phyloP scores from a whole-genome alignment of 495 filamentous ascomycete species.

The Hypoxylon fragiforme region DNA sequence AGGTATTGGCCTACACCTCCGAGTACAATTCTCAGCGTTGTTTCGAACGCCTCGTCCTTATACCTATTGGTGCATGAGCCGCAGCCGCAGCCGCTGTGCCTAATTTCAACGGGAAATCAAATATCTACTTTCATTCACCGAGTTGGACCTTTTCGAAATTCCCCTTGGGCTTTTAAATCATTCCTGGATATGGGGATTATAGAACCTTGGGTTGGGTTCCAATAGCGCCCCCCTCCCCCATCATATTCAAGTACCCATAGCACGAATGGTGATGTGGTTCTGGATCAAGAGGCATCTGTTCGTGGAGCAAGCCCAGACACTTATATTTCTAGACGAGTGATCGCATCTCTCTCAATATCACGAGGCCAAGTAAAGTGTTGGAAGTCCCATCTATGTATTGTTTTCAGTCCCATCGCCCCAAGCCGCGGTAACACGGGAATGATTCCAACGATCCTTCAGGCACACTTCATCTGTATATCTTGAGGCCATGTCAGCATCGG shows the following conservation, averaged over 20 bases:
- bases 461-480: too few species aligned
- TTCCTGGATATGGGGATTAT: too few species aligned
- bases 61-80: too few species aligned
- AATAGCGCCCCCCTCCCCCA: too few species aligned
- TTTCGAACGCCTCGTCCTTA: too few species aligned
- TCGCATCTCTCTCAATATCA: not conserved
- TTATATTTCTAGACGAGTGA: conserved; percentile 18
- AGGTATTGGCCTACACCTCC: not conserved
- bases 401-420: conserved; percentile 27
- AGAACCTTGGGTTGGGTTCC: too few species aligned
- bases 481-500: too few species aligned
- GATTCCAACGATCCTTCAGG: too few species aligned
- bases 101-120: not conserved
- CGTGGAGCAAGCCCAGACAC: conserved; percentile 24
- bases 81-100: not conserved
- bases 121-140: too few species aligned
- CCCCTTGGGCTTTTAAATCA: not conserved
- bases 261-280: conserved; percentile 33
- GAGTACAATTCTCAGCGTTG: not conserved
- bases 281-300: conserved; percentile 25
- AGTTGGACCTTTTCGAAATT: not conserved
- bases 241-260: too few species aligned
- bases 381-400: too few species aligned
- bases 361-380: not conserved
- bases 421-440: too few species aligned